Percentiles rank a stretch among this genome's conserved stretches.
Conservation (phyloP, 345 rosid genomes). For the Draba incana region DNA sequence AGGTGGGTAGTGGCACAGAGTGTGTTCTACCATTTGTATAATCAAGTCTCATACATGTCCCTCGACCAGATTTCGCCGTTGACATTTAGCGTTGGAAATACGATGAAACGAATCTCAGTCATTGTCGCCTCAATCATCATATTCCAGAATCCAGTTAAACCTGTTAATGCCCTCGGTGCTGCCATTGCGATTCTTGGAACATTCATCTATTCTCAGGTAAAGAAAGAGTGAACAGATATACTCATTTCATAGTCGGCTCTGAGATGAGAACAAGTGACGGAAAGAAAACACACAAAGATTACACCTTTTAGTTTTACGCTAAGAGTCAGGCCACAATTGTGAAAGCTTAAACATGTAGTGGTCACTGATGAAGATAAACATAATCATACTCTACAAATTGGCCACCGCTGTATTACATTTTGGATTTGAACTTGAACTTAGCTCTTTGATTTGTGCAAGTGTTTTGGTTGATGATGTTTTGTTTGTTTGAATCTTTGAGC, state of each 20-base stretch:
- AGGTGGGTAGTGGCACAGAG: slow-evolving; percentile 91
- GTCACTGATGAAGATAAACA: no score
- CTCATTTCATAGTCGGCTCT: not conserved
- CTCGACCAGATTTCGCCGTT: slow-evolving; percentile 76
- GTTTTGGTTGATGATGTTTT: no score
- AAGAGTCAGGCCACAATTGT: no score
- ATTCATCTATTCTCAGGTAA: slow-evolving; percentile 78
- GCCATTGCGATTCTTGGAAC: slow-evolving; percentile 81
- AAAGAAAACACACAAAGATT: not conserved
- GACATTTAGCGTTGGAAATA: slow-evolving; percentile 80
- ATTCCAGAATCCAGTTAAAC: slow-evolving; percentile 69
- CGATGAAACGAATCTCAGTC: slow-evolving; percentile 84
- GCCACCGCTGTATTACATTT: no score
- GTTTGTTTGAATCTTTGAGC: no score
- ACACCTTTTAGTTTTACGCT: no score
- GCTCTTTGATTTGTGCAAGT: no score
- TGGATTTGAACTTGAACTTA: no score
- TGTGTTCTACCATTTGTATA: slow-evolving; percentile 79
- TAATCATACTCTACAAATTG: no score
- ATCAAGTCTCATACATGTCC: slow-evolving; percentile 87
- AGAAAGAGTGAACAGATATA: not conserved
- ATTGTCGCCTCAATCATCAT: slow-evolving; percentile 79
- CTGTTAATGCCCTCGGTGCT: slow-evolving; percentile 77
- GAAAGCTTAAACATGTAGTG: no score
- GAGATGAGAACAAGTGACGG: not conserved